Evolutionary conservation across 1,284 basidiomycete genomes (phyloP).

Genomic region (Puccinia coronata): DNA sequence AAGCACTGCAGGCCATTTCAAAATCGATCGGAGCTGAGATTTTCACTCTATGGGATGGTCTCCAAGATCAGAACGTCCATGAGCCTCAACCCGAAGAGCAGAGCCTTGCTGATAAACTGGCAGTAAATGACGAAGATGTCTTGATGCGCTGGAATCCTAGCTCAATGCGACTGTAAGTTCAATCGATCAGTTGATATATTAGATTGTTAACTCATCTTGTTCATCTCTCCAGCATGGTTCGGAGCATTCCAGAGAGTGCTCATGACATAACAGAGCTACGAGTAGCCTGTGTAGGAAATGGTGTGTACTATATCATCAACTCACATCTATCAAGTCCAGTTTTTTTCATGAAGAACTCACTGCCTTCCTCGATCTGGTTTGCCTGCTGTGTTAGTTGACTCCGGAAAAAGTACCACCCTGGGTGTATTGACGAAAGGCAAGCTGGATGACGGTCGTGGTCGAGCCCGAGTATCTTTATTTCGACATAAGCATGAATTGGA

Average conservation of each 20-base stretch:
- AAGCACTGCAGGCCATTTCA: slow-evolving; percentile 15
- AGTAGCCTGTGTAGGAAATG: slow-evolving; percentile 89
- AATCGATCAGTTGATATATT: not conserved
- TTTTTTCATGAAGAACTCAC: not conserved
- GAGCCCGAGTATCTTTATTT: slow-evolving; percentile 87
- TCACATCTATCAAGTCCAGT: not conserved
- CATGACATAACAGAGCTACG: slow-evolving; percentile 71
- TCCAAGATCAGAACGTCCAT: not conserved
- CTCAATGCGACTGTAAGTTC: slow-evolving; percentile 52
- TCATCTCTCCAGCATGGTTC: slow-evolving; percentile 37
- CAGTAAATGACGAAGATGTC: slow-evolving; percentile 51
- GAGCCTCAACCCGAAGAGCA: not conserved
- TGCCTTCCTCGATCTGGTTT: slow-evolving; percentile 58
- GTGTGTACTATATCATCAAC: slow-evolving; percentile 42
- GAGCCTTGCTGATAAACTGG: not conserved
- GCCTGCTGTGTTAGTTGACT: slow-evolving; percentile 61
- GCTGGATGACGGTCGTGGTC: slow-evolving; percentile 90
- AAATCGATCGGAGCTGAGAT: slow-evolving; percentile 20
- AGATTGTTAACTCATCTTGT: not conserved
- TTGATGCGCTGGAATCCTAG: slow-evolving; percentile 52
- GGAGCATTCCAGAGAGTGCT: slow-evolving; percentile 54
- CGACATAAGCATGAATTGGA: slow-evolving; percentile 97
- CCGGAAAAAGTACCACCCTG: slow-evolving; percentile 48
- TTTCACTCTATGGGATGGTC: slow-evolving; percentile 40
- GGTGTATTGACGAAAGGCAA: slow-evolving; percentile 66